These are phyloP conservation scores for Candida krabiensis DNA, from an alignment of 805 yeast species.

Conservation along the genomic window DNA sequence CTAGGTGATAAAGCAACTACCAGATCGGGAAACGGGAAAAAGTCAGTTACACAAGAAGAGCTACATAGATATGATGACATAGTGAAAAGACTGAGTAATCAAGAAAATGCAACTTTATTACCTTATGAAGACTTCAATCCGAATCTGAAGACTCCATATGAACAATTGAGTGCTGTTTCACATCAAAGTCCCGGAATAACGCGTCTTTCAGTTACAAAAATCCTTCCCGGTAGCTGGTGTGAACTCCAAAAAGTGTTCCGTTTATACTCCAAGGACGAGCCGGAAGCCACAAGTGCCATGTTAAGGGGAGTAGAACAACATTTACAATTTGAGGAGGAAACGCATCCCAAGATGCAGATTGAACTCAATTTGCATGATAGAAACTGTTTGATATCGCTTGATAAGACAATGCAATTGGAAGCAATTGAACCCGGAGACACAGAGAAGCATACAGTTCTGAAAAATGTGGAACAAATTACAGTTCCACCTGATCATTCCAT, in stretches of 20 bases:
- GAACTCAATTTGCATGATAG: constrained; percentile 5
- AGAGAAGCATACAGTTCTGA: background rate
- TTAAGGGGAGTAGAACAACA: constrained; percentile 49
- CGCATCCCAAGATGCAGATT: constrained; percentile 38
- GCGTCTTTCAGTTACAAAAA: constrained; percentile 58
- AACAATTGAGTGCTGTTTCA: constrained; percentile 13
- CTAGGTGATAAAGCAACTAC: background rate
- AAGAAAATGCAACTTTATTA: constrained; percentile 2
- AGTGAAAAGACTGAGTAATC: constrained; percentile 2
- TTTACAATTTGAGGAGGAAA: constrained; percentile 42
- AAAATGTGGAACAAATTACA: background rate
- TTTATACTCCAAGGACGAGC: constrained; percentile 40
- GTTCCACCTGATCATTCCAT: background rate
- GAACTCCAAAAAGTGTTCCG: constrained; percentile 58
- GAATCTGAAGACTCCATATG: constrained; percentile 18
- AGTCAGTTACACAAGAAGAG: background rate
- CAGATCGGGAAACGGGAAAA: background rate
- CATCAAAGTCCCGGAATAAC: constrained; percentile 15
- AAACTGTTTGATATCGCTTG: constrained; percentile 2
- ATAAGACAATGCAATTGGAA: constrained; percentile 11
- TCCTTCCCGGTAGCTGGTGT: constrained; percentile 66
- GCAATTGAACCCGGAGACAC: too few relatives aligned
- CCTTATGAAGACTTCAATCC: constrained; percentile 22
- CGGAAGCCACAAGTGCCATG: constrained; percentile 41
- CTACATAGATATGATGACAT: constrained; percentile 5